phyloP scores from a whole-genome alignment of 805 yeast species.

The Grigorovia humatica region DNA sequence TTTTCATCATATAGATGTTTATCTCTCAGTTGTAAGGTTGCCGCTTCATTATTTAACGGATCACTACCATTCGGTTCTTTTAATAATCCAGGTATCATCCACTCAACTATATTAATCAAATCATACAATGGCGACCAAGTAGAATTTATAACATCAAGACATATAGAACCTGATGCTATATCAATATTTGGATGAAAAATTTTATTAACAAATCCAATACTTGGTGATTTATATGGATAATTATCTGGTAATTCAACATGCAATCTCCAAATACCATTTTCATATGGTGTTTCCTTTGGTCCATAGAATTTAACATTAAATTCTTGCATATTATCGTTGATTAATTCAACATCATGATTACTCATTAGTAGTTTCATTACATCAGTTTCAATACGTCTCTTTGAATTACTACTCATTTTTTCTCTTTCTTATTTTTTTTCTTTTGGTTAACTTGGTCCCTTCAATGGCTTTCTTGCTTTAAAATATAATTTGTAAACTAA shows the following conservation, averaged over 20 bases:
- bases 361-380: slow-evolving; percentile 93
- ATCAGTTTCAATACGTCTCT: slow-evolving; percentile 71
- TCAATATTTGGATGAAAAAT: slow-evolving; percentile 95
- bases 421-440: background rate
- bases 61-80: slow-evolving; percentile 91
- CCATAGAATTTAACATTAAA: slow-evolving; percentile 79
- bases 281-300: slow-evolving; percentile 80
- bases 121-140: slow-evolving; percentile 99
- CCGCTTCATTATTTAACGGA: slow-evolving; percentile 87
- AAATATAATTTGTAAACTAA: too few relatives aligned
- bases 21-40: slow-evolving; percentile 63
- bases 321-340: slow-evolving; percentile 79
- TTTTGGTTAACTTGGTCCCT: background rate
- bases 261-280: slow-evolving; percentile 80
- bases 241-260: slow-evolving; percentile 92
- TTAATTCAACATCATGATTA: slow-evolving; percentile 75
- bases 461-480: background rate
- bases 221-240: slow-evolving; percentile 92
- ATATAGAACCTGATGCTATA: slow-evolving; percentile 80
- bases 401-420: slow-evolving; percentile 15
- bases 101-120: slow-evolving; percentile 78
- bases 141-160: slow-evolving; percentile 92
- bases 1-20: slow-evolving; percentile 53
- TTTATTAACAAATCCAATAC: slow-evolving; percentile 84
- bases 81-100: slow-evolving; percentile 83